Base-by-base conservation (phyloP, 2,329 filamentous ascomycete genomes). In the Pseudomassariella vexata region DNA sequence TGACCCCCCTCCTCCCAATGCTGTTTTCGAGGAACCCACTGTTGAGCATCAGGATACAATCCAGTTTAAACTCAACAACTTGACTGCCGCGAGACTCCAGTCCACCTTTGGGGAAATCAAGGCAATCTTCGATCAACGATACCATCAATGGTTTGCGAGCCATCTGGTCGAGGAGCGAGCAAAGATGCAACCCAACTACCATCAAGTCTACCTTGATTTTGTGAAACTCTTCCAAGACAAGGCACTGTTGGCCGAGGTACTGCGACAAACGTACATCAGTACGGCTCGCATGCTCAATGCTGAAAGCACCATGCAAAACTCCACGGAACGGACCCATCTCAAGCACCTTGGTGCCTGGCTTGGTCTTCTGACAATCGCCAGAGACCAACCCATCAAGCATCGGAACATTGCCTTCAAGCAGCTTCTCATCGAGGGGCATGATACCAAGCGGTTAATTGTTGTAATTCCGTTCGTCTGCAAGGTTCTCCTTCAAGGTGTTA, bases 391-490 rank as follows among this genome's bases (percentile, higher is more conserved):
- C 1, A 94, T 98, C 62, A 89, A 90, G 52, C 89, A 95, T 56
- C 88, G 83, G 51, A 95, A 96, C 52, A 89, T 98, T 39, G 94
- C 90, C 2, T 96, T 98, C 71, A 94, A 94, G 59, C 87, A 96
- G 50, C 70, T 98, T 5, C 73, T 98, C 5, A 81, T 95, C 26
- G 92, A 98, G 59, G 92, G 86, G 1, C 89, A 90, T 44, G 88
- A 96, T 48, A 92, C 85, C 3, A 88, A 96, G 57, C 79, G 92
- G 29, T 71, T 98, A 19, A 76, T 95, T 23, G 79, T 96, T 23
- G 90, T 92, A 28, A 94, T 98, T 38, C 92, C 92, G 0, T 98
- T 98, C 56, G 92, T 94, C 32, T 98, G 92, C 74, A 96, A 95
- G 60, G 87, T 95, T 5, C 66, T 98, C 15, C 75, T 83, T 15